Base-by-base conservation (phyloP, 306 rosid species). In the Mimosa bimucronata region DNA sequence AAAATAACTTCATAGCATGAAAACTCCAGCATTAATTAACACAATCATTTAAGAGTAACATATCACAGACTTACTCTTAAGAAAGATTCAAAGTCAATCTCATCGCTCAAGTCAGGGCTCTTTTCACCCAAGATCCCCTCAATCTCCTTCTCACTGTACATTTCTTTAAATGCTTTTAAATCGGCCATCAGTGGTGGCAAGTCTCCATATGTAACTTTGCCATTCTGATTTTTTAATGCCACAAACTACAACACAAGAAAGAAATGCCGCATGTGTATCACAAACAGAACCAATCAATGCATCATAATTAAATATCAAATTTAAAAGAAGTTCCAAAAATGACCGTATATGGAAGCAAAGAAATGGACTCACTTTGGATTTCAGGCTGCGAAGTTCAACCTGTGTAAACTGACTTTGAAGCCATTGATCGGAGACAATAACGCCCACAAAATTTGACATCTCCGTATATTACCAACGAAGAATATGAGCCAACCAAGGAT, bases 381-480 rank as follows among this genome's bases (percentile, higher is more conserved):
- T 86, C 67, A 95, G 89, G 84, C 89, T 85, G 65, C 96, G 97
- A 79, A 95, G 98, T 91, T 95, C 96, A 23, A 95, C 98, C 82
- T 95, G 99, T 9, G 97, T 91, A 86, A 95, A 93, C 84, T 95
- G 96, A 77, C 97, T 86, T 19, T 95, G 98, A 83, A 95, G 99
- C 96, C 84, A 90, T 50, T 92, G 98, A 81, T 95, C 99, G 7
- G 92, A 91, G 79, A 95, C 90, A 77, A 88, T 38, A 79, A 95
- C 98, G 42, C 99, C 99, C 68, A 69, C 84, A 79, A 90, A 95
- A 71, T 90, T 89, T 4, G 97, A 89, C 98, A 93, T 95, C 88
- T 84, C 87, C 81, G 38, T 64, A 62, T 82, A 80, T 81, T 73
- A 40, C 80, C 62, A 65, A 81, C 62, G 72, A 23, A 38, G n/a